Evolutionary conservation across 2,329 filamentous ascomycete genomes (phyloP).

Genomic region (Colletotrichum sp.): DNA sequence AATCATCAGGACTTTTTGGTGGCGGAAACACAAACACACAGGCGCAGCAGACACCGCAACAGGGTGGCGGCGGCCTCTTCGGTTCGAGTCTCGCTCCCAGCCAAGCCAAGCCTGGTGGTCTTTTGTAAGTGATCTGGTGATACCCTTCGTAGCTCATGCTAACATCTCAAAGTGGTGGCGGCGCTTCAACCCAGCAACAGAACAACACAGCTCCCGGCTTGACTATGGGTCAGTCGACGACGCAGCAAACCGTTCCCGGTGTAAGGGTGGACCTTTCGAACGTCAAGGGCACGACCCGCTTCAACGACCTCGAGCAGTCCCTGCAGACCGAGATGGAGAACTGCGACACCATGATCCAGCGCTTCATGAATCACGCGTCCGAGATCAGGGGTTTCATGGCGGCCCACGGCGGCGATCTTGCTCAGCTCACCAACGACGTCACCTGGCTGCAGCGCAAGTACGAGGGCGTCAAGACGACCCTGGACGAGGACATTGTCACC

Average conservation of each 20-base stretch:
- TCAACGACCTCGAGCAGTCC: constrained; percentile 85
- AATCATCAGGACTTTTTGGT: constrained; percentile 33
- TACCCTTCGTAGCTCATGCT: neutral
- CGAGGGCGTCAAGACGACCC: constrained; percentile 47
- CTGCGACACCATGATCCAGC: constrained; percentile 81
- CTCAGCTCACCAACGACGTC: constrained; percentile 51
- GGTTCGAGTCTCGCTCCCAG: constrained; percentile 35
- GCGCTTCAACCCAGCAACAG: constrained; percentile 12
- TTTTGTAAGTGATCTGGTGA: constrained; percentile 31
- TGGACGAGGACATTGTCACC: constrained; percentile 63
- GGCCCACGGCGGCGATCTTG: constrained; percentile 54
- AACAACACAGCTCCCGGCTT: constrained; percentile 33
- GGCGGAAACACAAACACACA: constrained; percentile 23
- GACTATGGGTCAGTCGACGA: constrained; percentile 55
- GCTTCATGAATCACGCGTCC: constrained; percentile 78
- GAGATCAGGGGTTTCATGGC: constrained; percentile 75
- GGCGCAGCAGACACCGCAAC: constrained; percentile 16
- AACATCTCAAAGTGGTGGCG: neutral
- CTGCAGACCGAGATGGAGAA: constrained; percentile 79
- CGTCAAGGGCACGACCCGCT: constrained; percentile 86
- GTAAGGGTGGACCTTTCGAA: constrained; percentile 81
- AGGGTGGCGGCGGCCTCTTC: constrained; percentile 30
- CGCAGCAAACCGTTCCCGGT: constrained; percentile 66
- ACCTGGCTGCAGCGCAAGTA: constrained; percentile 57
- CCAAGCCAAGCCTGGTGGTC: constrained; percentile 21